Base-by-base conservation (phyloP, 2,329 filamentous ascomycete species). In the Neofusicoccum cordaticola region DNA sequence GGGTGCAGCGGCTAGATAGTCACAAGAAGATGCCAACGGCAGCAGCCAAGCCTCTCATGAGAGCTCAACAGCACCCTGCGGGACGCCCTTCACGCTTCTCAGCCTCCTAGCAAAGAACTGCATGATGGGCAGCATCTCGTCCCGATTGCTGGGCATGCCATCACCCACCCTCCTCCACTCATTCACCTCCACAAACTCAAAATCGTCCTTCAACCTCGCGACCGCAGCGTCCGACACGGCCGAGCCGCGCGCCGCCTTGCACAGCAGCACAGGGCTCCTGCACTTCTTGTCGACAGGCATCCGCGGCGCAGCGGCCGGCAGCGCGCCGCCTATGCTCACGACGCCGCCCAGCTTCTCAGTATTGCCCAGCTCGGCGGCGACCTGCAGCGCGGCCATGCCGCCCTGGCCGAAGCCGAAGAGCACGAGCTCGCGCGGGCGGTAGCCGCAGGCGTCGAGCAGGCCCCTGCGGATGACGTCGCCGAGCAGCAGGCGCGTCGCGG, bases 101-200 rank as follows among this genome's bases (percentile, higher is more conserved):
- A 95, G 76, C 71, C 89, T 84, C 58, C 89, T 84, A 0, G 89
- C 88, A 71, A 93, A 85, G 74, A 88, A 97, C 72, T 90, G 86
- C 92, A 97, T 97, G 66, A 97, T 85, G 0, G 93, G 93, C 71
- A 93, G 73, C 84, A 96, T 93, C 82, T 98, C 93, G 11, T 96
- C 92, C 62, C 90, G 83, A 73, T 84, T 89, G 51, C 83, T 81
- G n/a, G 93, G 92, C 93, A 97, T 97, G 1, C 84, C 85, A 75
- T 96, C 92, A 5, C 89, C 90, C 2, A 75, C 77, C 71, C 72
- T 74, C 71, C 71, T 75, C 77, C 77, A 79, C 60, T 78, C 76
- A 61, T 72, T 73, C 51, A 78, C 63, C 67, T 79, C 76, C 2
- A 75, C 67, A 50, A 73, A 73, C 47, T 83, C 79, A 76, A 94